These are phyloP conservation scores for Amylocystis lapponica DNA, from an alignment of 768 basidiomycete genomes.

Conservation along the genomic window DNA sequence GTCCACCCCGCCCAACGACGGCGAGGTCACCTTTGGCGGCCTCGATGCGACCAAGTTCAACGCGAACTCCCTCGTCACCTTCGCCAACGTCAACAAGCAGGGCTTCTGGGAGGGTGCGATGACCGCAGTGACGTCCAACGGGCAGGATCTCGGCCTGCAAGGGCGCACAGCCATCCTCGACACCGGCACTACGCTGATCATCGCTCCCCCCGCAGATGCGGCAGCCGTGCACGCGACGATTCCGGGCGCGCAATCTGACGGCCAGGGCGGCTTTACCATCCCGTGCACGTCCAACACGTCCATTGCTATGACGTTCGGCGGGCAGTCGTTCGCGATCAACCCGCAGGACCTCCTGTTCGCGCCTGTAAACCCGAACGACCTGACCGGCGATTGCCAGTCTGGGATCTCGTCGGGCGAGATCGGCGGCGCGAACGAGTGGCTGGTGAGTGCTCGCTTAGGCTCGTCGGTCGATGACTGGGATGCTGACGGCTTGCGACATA, in stretches of 20 bases:
- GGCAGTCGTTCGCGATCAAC: slow-evolving; percentile 53
- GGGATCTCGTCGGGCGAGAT: slow-evolving; percentile 63
- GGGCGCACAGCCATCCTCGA: slow-evolving; percentile 67
- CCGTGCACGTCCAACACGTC: slow-evolving; percentile 56
- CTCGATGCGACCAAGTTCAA: slow-evolving; percentile 70
- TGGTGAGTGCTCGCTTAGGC: slow-evolving; percentile 40
- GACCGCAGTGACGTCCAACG: slow-evolving; percentile 54
- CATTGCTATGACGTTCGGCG: slow-evolving; percentile 56
- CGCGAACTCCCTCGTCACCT: slow-evolving; percentile 45
- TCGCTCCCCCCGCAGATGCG: slow-evolving; percentile 42
- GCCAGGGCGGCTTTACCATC: slow-evolving; percentile 49
- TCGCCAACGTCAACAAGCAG: slow-evolving; percentile 54
- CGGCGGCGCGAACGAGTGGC: slow-evolving; percentile 57
- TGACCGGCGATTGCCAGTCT: slow-evolving; percentile 59
- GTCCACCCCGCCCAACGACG: slow-evolving; percentile 64
- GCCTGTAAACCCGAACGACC: slow-evolving; percentile 44
- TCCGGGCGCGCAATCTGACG: slow-evolving; percentile 46
- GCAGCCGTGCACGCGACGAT: slow-evolving; percentile 48
- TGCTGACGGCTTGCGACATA: slow-evolving; percentile 20
- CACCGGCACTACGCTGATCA: slow-evolving; percentile 42
- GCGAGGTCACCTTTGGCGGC: slow-evolving; percentile 78
- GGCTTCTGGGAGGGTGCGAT: slow-evolving; percentile 83
- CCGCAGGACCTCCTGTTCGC: slow-evolving; percentile 59
- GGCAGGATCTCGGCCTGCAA: slow-evolving; percentile 40
- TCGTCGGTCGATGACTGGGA: background rate